Base-by-base conservation (phyloP, 305 asterid genomes). In the Solanum hybrid region DNA sequence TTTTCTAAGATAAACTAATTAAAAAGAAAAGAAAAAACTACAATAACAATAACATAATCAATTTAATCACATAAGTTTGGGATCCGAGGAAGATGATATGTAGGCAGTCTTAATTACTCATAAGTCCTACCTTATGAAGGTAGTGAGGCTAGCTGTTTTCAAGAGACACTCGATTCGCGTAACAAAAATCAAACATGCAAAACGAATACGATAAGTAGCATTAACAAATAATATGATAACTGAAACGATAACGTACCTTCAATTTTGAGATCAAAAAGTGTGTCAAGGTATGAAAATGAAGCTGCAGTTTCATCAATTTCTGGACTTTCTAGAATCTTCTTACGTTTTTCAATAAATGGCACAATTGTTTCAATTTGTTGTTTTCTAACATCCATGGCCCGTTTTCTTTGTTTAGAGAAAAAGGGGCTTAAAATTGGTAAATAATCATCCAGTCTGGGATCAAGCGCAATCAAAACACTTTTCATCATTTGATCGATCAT, bases 371-470 rank as follows among this genome's bases (percentile, higher is more conserved):
- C 93, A 51, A 97, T 94, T 56, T 97, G 99, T 66, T 92, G 89
- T 31, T 91, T 90, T 13, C 99, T 89, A 1, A 97, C 99, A n/a
- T 94, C 93, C 12, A 88, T 92, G 1, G 92, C 99, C 75, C 90
- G 90, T 38, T 95, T 95, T 42, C 97, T 90, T 42, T 96, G 95
- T 51, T 96, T 96, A 1, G 98, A 93, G 93, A 95, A 96, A 81
- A 97, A 91, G 0, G 96, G 98, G 71, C 97, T 94, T 5, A 97
- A 29, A 24, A 95, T 72, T 0, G 99, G 99, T 12, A 97, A 92
- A 85, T 91, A 97, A 91, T 97, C 99, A 35, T 96, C 99, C 26
- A 97, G 10, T 37, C 98, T 91, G 8, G 99, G 99, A 92, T 96
- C 96, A 10, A 96, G 94, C 34, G 89, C 94, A 0, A 96, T 94